phyloP scores from a whole-genome alignment of 2,329 filamentous ascomycete species.

The Pestalotiopsis sp. region DNA sequence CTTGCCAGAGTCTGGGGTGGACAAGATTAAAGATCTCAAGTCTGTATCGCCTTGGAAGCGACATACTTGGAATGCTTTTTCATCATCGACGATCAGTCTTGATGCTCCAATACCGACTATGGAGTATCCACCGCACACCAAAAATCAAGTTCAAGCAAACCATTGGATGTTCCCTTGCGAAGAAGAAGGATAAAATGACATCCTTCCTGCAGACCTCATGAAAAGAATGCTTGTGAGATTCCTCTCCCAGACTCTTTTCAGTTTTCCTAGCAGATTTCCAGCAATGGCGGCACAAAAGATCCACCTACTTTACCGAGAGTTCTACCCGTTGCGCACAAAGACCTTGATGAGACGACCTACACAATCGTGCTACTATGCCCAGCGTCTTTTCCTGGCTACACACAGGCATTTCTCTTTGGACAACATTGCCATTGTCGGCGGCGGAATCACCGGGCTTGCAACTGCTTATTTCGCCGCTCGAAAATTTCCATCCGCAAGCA shows the following conservation, averaged over 20 bases:
- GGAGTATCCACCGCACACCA: no score
- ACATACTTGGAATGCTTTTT: no score
- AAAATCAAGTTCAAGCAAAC: no score
- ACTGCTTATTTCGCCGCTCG: conserved; percentile 15
- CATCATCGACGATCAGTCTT: background rate
- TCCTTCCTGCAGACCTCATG: no score
- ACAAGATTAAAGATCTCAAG: background rate
- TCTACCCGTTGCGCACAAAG: background rate
- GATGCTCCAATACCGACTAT: background rate
- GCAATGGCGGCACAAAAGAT: background rate
- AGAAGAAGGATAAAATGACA: no score
- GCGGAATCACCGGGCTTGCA: conserved; percentile 16
- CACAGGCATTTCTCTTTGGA: background rate
- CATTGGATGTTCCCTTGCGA: no score
- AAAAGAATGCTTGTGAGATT: background rate
- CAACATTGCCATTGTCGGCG: conserved; percentile 16
- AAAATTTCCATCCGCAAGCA: conserved; percentile 13
- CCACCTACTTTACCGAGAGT: background rate
- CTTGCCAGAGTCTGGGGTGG: background rate
- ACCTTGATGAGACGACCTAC: background rate
- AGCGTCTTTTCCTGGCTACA: background rate
- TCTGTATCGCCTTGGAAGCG: background rate
- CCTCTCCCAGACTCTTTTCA: background rate
- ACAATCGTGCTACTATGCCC: background rate
- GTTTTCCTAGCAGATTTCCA: background rate